Evolutionary conservation across 129 eudicot species (phyloP), one percentile per base, ranked within the genome.

Genomic region (Erigeron canadensis): DNA sequence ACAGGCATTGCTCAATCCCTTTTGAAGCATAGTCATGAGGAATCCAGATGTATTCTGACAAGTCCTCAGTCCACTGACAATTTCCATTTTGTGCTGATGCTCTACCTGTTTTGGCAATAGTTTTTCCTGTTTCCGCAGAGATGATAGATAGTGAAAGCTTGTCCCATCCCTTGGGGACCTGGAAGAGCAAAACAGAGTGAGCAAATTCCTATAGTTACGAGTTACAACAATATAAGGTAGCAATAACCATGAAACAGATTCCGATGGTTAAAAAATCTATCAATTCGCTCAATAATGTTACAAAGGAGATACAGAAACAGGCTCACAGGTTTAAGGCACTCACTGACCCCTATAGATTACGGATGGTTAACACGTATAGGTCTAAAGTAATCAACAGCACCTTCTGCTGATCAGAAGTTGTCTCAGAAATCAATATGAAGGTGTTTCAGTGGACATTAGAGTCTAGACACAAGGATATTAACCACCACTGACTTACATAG

Each of bases 81-180:
- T 40, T 80, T 63, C 91, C 96, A 67, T 82, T 86, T 63, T 79
- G 84, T 43, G 79, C 87, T 6, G 68, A 72, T 47, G 84, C 80
- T 77, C 81, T 86, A 50, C 84, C 91, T 54, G 88, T 66, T 78
- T 89, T 89, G 64, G 74, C 68, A 3, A 84, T 74, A 12, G 86
- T 77, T 78, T 89, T 86, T 60, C 89, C 96, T 61, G 89, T 81
- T 77, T 86, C 88, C 43, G 77, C 77, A 48, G 96, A 89, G 75
- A 80, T 60, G 50, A 89, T 75, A 68, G 87, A 84, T 45, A 89
- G 58, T 21, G 71, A 84, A 65, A 89, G 89, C 81, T 80, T 86
- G 75, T 89, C 91, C 96, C 96, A 89, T 70, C 96, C 96, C 81
- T 80, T 89, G 23, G 96, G 96, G 46, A 86, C 96, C 96, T 89